Percentiles rank a stretch among this genome's conserved stretches.
Evolutionary conservation across 176 grass and related monocot genomes (phyloP).

Genomic region (Hyparrhenia diplandra): DNA sequence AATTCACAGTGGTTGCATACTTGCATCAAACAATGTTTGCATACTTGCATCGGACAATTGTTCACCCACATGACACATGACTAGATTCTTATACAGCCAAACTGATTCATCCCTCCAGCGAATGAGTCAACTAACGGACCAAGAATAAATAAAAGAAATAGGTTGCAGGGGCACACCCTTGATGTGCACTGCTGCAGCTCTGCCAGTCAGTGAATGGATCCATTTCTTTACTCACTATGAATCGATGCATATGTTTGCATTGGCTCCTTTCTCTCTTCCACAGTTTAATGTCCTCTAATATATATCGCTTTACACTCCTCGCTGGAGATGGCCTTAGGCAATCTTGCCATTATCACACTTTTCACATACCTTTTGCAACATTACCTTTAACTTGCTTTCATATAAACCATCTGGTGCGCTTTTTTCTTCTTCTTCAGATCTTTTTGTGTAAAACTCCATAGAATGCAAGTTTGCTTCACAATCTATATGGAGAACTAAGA

Average conservation of each 20-base stretch:
- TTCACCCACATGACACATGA: not conserved
- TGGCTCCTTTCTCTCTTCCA: not conserved
- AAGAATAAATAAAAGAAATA: not conserved
- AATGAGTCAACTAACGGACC: not conserved
- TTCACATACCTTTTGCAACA: not conserved
- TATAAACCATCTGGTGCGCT: not conserved
- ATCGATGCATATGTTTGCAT: not conserved
- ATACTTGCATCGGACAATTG: not conserved
- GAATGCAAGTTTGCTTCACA: not conserved
- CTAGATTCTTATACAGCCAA: not conserved
- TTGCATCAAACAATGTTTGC: not conserved
- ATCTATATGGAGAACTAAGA: not conserved
- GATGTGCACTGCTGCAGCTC: not conserved
- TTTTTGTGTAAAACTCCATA: constrained; percentile 12
- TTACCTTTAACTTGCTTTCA: not conserved
- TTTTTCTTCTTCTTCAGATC: not conserved
- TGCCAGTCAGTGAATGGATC: not conserved
- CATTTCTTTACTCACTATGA: not conserved
- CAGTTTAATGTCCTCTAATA: not conserved
- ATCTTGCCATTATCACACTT: not conserved
- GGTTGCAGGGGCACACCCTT: not conserved
- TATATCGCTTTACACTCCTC: not conserved
- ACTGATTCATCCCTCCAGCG: not conserved
- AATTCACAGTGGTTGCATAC: not conserved
- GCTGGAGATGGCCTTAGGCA: not conserved